Evolutionary conservation across 768 basidiomycete species (phyloP), one percentile per base, ranked within the genome.

Genomic region (Tulasnella calospora): DNA sequence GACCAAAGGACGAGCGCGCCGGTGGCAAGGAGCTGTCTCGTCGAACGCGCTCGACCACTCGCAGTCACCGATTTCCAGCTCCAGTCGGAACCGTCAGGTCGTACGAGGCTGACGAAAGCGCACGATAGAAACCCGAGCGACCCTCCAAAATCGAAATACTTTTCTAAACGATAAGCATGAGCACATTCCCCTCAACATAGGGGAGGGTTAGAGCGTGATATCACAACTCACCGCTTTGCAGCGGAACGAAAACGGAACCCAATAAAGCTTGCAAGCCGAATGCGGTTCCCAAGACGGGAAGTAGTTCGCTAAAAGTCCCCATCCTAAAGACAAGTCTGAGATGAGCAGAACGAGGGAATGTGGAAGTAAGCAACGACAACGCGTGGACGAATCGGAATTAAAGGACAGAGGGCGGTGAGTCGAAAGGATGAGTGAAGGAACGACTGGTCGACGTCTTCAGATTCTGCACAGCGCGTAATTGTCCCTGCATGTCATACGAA

Each of bases 81-180:
- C 78, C 84, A 89, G 55, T 86, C 85, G 81, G 86, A 88, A 27
- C 92, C 82, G 6, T 86, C 82, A 1, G 91, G 90, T 79, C 89
- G 91, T 81, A 92, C 92, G 41, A 44, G 41, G 41, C 41, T 44
- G 41, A 44, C 41, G 41, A 44, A 44, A 10, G 41, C 41, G 13
- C 41, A 44, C 5, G 41, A 44, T 44, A 92, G 82, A 85, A 91
- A 94, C 3, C 92, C 92, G 3, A 89, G 70, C 0, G 90, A 86
- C 27, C 92, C 92, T 36, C 88, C 86, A 0, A 93, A 83, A 82
- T 94, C 92, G 80, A 89, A 94, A 81, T 86, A 92, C 80, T 84
- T 90, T 71, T 93, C 92, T 47, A 13, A 23, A 82, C 9, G n/a
- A 30, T 19, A 35, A 19, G 40, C 27, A 21, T 74, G 30, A 47